Base-by-base conservation (phyloP, 208 protist genomes). In the Crithidia acanthocephali region DNA sequence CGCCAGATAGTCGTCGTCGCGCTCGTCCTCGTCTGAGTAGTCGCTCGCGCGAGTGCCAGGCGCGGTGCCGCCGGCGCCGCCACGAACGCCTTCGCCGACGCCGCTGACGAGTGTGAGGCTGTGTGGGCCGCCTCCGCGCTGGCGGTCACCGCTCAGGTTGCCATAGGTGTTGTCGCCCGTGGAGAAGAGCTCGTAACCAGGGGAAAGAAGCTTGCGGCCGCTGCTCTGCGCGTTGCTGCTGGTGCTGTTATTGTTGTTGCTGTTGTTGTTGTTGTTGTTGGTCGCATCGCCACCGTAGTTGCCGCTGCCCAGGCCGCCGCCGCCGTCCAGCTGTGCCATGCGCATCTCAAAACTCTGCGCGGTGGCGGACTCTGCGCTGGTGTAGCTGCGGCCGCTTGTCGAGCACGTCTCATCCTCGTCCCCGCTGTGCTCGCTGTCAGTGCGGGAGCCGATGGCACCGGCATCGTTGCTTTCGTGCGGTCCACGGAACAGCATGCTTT, bases 341-440 rank as follows among this genome's bases (percentile, higher is more conserved):
- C 81, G 76, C 18, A 73, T 50, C 55, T 86, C 72, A n/a, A 86
- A 86, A 40, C 44, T 63, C 60, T 81, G 69, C 32, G 80, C 75
- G 10, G 63, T 40, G 16, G 62, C 60, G 18, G 74, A 77, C 25
- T 75, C 70, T 0, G 71, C 69, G 56, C 75, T 81, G 22, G 71
- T 79, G 75, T 80, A 85, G 75, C 80, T 85, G 33, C 61, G 55
- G 18, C 60, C 61, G 13, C 68, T 48, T 2, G 73, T 79, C 16
- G 59, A 76, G 16, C 44, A 68, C 11, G 53, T 66, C 28, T 79
- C 68, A 28, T 75, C 71, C 23, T 83, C 71, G 16, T 70, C 72
- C 28, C 62, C 32, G 48, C 62, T 72, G 57, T 53, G 33, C 58
- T 44, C 56, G 60, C 45, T 50, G 32, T 32, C 52, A 22, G 56